phyloP scores from a whole-genome alignment of 2,329 filamentous ascomycete species.

The Fusarium goolgardi region DNA sequence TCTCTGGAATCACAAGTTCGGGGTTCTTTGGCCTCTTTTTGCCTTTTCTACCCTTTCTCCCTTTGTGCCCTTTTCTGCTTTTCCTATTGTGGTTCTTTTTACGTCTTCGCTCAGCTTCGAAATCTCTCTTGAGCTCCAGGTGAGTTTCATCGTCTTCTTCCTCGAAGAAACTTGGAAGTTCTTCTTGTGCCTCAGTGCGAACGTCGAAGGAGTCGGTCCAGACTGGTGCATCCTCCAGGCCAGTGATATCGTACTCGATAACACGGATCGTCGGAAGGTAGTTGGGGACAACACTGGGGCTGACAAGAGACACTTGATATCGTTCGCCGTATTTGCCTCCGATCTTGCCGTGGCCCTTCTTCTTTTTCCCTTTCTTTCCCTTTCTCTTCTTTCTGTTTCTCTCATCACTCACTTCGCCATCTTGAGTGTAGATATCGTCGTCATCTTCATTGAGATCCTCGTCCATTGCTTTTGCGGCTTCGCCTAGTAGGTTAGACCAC shows the following conservation, averaged over 20 bases:
- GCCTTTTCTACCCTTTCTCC: conserved; percentile 56
- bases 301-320: conserved; percentile 83
- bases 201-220: conserved; percentile 57
- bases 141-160: conserved; percentile 46
- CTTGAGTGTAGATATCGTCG: conserved; percentile 37
- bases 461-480: conserved; percentile 47
- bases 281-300: conserved; percentile 90
- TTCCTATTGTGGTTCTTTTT: conserved; percentile 49
- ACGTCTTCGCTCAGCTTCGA: conserved; percentile 49
- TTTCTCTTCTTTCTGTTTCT: conserved; percentile 36
- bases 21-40: conserved; percentile 67
- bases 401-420: conserved; percentile 35
- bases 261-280: conserved; percentile 91
- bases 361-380: conserved; percentile 59
- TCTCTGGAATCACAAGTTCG: conserved; percentile 73
- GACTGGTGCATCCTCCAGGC: conserved; percentile 68
- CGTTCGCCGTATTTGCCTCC: conserved; percentile 86
- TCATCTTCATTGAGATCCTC: conserved; percentile 34
- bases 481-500: conserved; percentile 81
- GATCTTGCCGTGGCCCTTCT: conserved; percentile 67
- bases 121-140: conserved; percentile 48
- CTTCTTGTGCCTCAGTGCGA: conserved; percentile 12
- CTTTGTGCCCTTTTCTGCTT: conserved; percentile 55
- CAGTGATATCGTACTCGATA: conserved; percentile 92
- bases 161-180: conserved; percentile 31